These are phyloP conservation scores for Cordia subcordata DNA, from an alignment of 257 asterid genomes.

Conservation along the genomic window DNA sequence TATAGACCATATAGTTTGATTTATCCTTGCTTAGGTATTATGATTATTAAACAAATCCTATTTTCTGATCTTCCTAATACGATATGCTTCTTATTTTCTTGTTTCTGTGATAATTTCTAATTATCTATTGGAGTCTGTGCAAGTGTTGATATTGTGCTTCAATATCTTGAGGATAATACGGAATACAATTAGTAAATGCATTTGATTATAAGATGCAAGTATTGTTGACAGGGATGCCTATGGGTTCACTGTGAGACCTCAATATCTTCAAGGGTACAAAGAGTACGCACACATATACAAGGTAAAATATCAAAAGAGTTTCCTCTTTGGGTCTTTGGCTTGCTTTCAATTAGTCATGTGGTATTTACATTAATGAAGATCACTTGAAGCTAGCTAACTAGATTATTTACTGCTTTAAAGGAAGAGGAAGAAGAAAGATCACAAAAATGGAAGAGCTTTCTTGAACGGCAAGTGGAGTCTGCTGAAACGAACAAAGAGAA, in stretches of 20 bases:
- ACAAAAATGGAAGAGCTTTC: conserved; percentile 72
- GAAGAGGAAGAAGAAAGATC: conserved; percentile 88
- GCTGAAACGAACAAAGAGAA: conserved; percentile 27
- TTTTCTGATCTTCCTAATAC: neutral
- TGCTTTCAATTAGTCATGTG: neutral
- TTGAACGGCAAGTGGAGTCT: conserved; percentile 49
- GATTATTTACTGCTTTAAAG: conserved; percentile 31
- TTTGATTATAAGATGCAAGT: neutral
- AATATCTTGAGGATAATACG: neutral
- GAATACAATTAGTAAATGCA: neutral
- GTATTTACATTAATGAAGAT: neutral
- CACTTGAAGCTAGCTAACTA: neutral
- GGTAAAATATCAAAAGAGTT: conserved; percentile 32
- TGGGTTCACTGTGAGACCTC: conserved; percentile 98
- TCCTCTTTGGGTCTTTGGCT: neutral
- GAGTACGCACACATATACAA: conserved; percentile 73
- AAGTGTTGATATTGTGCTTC: neutral
- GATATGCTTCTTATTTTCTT: too few relatives aligned
- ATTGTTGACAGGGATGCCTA: conserved; percentile 74
- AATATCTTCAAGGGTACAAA: conserved; percentile 63
- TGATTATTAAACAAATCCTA: too few relatives aligned
- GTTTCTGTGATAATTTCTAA: neutral
- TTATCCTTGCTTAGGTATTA: too few relatives aligned
- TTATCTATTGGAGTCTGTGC: neutral
- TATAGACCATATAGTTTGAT: neutral